These are phyloP conservation scores for Coemansia sp. DNA, from an alignment of 192 early-diverging fungal genomes.

Conservation along the genomic window DNA sequence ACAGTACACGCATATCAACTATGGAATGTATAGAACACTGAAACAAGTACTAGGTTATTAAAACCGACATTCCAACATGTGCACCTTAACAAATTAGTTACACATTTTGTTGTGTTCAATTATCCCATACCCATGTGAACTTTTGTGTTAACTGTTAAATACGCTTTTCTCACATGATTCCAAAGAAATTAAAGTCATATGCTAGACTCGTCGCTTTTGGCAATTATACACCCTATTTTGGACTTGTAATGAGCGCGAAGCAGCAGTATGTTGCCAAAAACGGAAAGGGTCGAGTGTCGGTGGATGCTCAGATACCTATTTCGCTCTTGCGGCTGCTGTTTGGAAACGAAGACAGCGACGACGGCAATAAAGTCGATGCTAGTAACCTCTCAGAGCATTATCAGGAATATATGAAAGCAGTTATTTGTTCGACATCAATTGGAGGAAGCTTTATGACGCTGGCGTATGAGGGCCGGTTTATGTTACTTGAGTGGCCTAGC, in stretches of 20 bases:
- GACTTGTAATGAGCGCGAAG: background rate
- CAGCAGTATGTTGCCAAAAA: slow-evolving; percentile 25
- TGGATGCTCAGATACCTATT: slow-evolving; percentile 17
- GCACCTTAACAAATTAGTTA: too few species aligned
- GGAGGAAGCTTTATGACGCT: slow-evolving; percentile 23
- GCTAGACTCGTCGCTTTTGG: too few species aligned
- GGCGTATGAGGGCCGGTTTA: slow-evolving; percentile 25
- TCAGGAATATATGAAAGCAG: background rate
- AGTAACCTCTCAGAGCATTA: background rate
- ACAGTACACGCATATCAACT: too few species aligned
- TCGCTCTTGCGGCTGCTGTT: slow-evolving; percentile 28
- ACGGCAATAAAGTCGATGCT: background rate
- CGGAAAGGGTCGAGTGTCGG: slow-evolving; percentile 2
- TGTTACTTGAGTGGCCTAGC: slow-evolving; percentile 24
- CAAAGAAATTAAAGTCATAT: too few species aligned
- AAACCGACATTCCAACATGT: too few species aligned
- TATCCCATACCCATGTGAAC: too few species aligned
- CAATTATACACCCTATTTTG: too few species aligned
- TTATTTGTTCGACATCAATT: slow-evolving; percentile 24
- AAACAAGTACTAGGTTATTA: too few species aligned
- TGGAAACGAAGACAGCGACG: slow-evolving; percentile 6
- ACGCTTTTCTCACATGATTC: too few species aligned
- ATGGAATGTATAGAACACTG: too few species aligned
- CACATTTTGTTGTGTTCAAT: too few species aligned
- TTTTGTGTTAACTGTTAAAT: too few species aligned